Conservation (phyloP, 768 basidiomycete genomes). For the Lepiota brunneoincarnata region DNA sequence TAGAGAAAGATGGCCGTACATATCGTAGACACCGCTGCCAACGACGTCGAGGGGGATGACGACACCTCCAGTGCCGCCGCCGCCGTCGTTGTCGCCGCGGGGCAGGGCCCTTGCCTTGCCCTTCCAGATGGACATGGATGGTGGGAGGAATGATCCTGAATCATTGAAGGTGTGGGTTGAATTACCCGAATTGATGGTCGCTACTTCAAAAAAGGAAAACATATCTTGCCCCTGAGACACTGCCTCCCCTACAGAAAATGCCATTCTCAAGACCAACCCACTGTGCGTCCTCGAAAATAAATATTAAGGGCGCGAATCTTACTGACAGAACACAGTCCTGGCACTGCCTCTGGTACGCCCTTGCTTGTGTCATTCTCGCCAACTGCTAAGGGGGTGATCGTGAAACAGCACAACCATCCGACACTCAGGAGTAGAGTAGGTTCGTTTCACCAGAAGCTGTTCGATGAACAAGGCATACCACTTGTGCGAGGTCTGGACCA, state of each 20-base stretch:
- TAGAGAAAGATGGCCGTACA: conserved; percentile 43
- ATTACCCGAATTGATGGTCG: not conserved
- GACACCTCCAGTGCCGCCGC: conserved; percentile 50
- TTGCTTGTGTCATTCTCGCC: not conserved
- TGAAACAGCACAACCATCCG: conserved; percentile 31
- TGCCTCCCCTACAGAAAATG: conserved; percentile 4
- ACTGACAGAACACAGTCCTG: conserved; percentile 20
- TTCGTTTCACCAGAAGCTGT: conserved; percentile 39
- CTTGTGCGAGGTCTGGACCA: conserved; percentile 53
- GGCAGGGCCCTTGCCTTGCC: conserved; percentile 18
- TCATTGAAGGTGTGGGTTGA: too few species aligned
- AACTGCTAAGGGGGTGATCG: not conserved
- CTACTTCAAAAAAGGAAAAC: conserved; percentile 6
- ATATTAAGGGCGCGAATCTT: not conserved
- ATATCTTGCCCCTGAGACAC: conserved; percentile 4
- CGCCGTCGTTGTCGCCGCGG: not conserved
- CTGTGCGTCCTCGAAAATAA: conserved; percentile 19
- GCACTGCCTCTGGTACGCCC: conserved; percentile 30
- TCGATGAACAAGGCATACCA: conserved; percentile 27
- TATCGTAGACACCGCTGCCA: conserved; percentile 50
- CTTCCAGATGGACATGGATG: conserved; percentile 16
- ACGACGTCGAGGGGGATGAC: conserved; percentile 57
- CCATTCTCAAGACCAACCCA: conserved; percentile 25
- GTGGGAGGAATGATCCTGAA: not conserved
- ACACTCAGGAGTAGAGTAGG: conserved; percentile 32